These are phyloP conservation scores for Hypomyces perniciosus DNA, from an alignment of 2,329 filamentous ascomycete species.

Conservation along the genomic window DNA sequence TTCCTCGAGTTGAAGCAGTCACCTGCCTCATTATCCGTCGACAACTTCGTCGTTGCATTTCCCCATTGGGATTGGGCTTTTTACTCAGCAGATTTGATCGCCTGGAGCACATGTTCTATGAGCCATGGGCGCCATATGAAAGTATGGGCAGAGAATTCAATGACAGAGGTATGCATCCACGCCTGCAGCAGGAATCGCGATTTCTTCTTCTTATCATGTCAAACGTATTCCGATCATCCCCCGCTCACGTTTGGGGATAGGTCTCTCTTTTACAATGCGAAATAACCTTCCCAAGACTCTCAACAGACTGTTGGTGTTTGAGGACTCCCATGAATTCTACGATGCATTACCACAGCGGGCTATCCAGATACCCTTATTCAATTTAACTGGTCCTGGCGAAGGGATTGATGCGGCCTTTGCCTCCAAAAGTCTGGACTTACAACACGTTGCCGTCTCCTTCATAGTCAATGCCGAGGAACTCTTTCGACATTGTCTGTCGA, in stretches of 20 bases:
- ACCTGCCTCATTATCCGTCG: constrained; percentile 27
- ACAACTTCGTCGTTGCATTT: constrained; percentile 25
- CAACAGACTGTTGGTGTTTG: constrained; percentile 22
- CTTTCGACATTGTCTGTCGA: constrained; percentile 13
- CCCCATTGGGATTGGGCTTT: constrained; percentile 5
- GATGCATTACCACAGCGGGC: constrained; percentile 7
- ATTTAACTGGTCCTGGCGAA: constrained; percentile 12
- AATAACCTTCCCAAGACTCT: constrained; percentile 19
- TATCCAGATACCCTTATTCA: constrained; percentile 2
- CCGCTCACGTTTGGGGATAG: constrained; percentile 12
- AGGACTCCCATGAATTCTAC: constrained; percentile 21
- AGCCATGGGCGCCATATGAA: constrained; percentile 28
- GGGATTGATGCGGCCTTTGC: neutral
- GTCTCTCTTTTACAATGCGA: constrained; percentile 3
- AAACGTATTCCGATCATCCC: constrained; percentile 1
- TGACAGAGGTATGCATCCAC: constrained; percentile 19
- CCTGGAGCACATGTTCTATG: constrained; percentile 25
- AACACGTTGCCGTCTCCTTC: constrained; percentile 23
- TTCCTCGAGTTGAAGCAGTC: constrained; percentile 23
- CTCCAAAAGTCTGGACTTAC: constrained; percentile 20
- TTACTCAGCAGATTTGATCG: constrained; percentile 20
- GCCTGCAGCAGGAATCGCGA: constrained; percentile 16
- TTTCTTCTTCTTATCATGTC: neutral
- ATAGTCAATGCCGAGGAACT: constrained; percentile 23
- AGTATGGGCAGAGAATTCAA: constrained; percentile 4